Conservation (phyloP, 176 grass and related monocot species). For the Bromus sterilis region DNA sequence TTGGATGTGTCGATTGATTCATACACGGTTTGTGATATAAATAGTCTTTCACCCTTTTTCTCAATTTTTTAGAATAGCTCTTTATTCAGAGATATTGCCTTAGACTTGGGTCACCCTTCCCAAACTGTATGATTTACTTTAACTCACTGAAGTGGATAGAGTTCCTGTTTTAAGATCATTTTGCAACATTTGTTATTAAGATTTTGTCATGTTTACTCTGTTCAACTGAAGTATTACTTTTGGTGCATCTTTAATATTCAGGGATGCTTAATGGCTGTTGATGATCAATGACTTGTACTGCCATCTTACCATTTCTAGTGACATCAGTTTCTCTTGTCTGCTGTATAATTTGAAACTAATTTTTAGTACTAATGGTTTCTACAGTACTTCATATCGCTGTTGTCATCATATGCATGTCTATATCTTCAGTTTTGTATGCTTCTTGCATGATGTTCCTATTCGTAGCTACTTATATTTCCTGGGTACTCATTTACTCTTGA, state of each 20-base stretch:
- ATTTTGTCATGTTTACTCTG: neutral
- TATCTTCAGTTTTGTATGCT: neutral
- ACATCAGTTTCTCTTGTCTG: neutral
- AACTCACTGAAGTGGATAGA: constrained; percentile 23
- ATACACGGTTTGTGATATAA: constrained; percentile 27
- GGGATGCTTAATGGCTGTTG: neutral
- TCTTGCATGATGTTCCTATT: neutral
- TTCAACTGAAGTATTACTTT: neutral
- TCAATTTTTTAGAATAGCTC: constrained; percentile 35
- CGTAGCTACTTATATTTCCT: neutral
- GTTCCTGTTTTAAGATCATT: neutral
- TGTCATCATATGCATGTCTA: neutral
- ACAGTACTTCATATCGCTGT: neutral
- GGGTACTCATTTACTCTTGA: neutral
- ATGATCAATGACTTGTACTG: neutral
- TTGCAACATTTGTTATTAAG: neutral
- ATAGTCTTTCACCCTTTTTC: constrained; percentile 5
- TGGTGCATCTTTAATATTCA: neutral
- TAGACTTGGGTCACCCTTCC: constrained; percentile 21
- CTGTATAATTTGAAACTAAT: neutral
- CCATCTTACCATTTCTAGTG: neutral
- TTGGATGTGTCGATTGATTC: neutral
- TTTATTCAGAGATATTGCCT: constrained; percentile 1
- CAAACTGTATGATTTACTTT: constrained; percentile 25
- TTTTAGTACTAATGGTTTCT: neutral